Conservation (phyloP, 2,329 filamentous ascomycete genomes). For the Epichloe sylvatica region DNA sequence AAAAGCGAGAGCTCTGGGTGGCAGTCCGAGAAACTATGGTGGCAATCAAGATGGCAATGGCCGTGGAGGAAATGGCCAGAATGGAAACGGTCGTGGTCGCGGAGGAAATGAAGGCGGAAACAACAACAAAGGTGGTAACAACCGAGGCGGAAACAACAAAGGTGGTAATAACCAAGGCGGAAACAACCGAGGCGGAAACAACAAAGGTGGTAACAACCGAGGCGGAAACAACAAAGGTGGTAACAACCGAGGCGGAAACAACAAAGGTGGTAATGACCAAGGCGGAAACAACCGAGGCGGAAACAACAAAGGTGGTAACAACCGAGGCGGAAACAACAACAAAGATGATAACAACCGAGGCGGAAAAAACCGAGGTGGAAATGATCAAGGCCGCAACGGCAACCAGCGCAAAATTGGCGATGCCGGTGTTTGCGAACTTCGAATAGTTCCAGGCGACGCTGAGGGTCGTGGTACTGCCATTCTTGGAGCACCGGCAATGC, state of each 20-base stretch:
- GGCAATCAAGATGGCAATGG: background rate
- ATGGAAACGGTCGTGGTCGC: background rate
- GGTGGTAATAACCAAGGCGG: too few relatives aligned
- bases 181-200: background rate
- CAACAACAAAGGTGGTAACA: fast-evolving
- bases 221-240: too few relatives aligned
- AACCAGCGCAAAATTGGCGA: background rate
- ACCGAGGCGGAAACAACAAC: too few relatives aligned
- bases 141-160: too few relatives aligned
- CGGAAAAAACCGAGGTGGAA: background rate
- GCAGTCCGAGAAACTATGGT: background rate
- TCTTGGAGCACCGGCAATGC: constrained; percentile 1
- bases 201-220: background rate
- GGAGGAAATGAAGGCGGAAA: background rate
- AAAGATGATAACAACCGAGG: too few relatives aligned
- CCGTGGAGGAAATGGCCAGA: background rate
- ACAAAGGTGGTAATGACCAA: too few relatives aligned
- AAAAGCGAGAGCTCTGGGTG: background rate
- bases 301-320: too few relatives aligned
- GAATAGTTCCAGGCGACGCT: background rate
- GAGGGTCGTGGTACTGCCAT: background rate
- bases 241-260: fast-evolving
- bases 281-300: too few relatives aligned
- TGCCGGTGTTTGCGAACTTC: background rate
- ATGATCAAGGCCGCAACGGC: background rate